Evolutionary conservation across 2,329 filamentous ascomycete genomes (phyloP).

Genomic region (Sporothrix euskadiensis): DNA sequence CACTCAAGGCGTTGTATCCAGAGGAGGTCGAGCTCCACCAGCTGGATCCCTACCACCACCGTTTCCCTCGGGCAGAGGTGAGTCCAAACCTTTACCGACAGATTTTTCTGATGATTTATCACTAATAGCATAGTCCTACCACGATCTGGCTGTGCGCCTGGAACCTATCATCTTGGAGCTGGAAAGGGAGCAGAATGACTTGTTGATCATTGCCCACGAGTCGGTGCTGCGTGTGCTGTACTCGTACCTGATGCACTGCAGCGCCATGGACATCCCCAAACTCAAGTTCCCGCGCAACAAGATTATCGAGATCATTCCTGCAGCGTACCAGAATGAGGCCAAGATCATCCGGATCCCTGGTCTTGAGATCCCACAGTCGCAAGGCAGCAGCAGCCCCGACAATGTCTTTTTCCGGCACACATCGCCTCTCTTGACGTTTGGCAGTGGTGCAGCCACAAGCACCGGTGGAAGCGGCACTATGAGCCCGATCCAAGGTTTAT

Average conservation of each 20-base stretch:
- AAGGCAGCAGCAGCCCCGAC: slow-evolving; percentile 30
- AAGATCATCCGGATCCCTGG: slow-evolving; percentile 84
- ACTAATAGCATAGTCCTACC: slow-evolving; percentile 70
- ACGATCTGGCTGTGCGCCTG: slow-evolving; percentile 94
- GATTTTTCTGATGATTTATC: neutral
- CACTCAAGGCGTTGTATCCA: slow-evolving; percentile 78
- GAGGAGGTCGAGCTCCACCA: slow-evolving; percentile 93
- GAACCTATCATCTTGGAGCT: slow-evolving; percentile 97
- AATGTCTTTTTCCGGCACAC: slow-evolving; percentile 59
- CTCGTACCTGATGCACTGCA: slow-evolving; percentile 97
- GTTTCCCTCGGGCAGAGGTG: slow-evolving; percentile 92
- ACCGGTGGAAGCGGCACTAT: slow-evolving; percentile 45
- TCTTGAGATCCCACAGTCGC: slow-evolving; percentile 44
- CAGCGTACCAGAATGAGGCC: slow-evolving; percentile 94
- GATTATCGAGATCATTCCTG: slow-evolving; percentile 98
- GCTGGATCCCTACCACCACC: slow-evolving; percentile 91
- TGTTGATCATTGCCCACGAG: slow-evolving; percentile 98
- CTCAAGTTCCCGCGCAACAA: slow-evolving; percentile 93
- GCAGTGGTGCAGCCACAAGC: slow-evolving; percentile 60
- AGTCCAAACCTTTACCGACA: slow-evolving; percentile 30
- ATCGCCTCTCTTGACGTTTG: slow-evolving; percentile 75
- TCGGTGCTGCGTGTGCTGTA: slow-evolving; percentile 96
- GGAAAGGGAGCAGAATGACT: slow-evolving; percentile 92
- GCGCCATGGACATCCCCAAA: slow-evolving; percentile 88
- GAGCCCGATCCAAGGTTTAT: slow-evolving; percentile 51